These are phyloP conservation scores for Oryza glaberrima DNA, from an alignment of 176 grass and related monocot genomes.

Conservation along the genomic window DNA sequence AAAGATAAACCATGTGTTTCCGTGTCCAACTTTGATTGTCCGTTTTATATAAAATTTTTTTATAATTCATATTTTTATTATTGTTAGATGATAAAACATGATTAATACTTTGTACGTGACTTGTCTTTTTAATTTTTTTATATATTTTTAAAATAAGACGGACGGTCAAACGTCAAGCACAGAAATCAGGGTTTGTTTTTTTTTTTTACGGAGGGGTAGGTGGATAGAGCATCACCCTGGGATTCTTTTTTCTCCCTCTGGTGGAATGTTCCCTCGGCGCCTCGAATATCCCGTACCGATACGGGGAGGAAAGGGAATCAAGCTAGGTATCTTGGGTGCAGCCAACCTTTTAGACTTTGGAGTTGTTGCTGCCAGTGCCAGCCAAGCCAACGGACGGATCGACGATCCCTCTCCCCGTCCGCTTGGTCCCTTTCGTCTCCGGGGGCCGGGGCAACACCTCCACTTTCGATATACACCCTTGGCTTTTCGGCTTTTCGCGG, in stretches of 20 bases:
- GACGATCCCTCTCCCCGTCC: neutral
- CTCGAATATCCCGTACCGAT: neutral
- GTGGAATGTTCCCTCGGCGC: conserved; percentile 9
- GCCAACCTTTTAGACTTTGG: no score
- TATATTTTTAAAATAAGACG: no score
- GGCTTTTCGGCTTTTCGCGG: neutral
- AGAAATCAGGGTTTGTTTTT: no score
- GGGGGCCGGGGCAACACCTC: neutral
- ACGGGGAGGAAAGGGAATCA: neutral
- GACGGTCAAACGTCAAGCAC: no score
- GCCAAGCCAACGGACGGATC: neutral
- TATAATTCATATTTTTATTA: no score
- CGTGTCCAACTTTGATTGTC: no score
- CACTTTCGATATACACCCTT: neutral
- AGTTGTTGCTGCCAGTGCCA: neutral
- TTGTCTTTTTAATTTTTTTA: no score
- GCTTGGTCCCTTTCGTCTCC: neutral
- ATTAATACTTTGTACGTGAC: no score
- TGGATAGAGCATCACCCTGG: neutral
- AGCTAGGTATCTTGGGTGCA: neutral
- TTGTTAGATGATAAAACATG: no score
- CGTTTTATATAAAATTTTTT: no score
- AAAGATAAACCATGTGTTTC: no score
- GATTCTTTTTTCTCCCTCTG: neutral
- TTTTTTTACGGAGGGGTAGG: no score